Conservation (phyloP, 1,284 basidiomycete species). For the Gomphus bonarii region DNA sequence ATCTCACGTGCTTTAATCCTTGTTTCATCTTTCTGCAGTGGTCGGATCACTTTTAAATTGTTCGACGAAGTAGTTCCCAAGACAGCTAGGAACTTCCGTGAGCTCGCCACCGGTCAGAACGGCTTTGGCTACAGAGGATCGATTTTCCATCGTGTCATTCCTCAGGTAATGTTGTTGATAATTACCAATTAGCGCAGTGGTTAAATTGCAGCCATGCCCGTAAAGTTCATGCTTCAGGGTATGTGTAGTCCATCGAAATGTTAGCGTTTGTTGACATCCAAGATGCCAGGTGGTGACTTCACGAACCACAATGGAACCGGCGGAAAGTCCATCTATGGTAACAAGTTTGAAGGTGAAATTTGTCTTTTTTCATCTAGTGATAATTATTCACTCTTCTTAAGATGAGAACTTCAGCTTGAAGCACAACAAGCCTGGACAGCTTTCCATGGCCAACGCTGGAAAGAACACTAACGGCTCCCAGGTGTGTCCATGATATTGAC, state of each 20-base stretch:
- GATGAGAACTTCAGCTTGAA: constrained; percentile 83
- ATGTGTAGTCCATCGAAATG: background rate
- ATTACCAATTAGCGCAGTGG: constrained; percentile 23
- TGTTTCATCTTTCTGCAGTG: constrained; percentile 23
- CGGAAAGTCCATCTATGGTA: constrained; percentile 87
- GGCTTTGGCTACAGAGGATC: constrained; percentile 57
- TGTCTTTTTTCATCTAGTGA: constrained; percentile 1
- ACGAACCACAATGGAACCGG: constrained; percentile 76
- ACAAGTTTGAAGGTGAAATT: constrained; percentile 58
- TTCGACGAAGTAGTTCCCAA: constrained; percentile 63
- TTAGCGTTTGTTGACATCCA: background rate
- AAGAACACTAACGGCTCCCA: constrained; percentile 63
- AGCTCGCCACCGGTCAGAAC: constrained; percentile 73
- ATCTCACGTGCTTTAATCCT: constrained; percentile 25
- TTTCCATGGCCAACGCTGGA: constrained; percentile 86
- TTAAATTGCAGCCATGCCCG: background rate
- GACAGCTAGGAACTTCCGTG: constrained; percentile 85
- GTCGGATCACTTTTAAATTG: constrained; percentile 66
- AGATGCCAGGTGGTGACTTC: constrained; percentile 51
- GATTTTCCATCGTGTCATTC: constrained; percentile 76
- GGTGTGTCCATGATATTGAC: constrained; percentile 15
- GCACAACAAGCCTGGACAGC: constrained; percentile 74
- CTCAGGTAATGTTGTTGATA: constrained; percentile 22
- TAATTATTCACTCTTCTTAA: constrained; percentile 18
- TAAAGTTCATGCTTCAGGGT: constrained; percentile 46